phyloP scores from a whole-genome alignment of 257 asterid genomes.

The Capsicum baccatum region DNA sequence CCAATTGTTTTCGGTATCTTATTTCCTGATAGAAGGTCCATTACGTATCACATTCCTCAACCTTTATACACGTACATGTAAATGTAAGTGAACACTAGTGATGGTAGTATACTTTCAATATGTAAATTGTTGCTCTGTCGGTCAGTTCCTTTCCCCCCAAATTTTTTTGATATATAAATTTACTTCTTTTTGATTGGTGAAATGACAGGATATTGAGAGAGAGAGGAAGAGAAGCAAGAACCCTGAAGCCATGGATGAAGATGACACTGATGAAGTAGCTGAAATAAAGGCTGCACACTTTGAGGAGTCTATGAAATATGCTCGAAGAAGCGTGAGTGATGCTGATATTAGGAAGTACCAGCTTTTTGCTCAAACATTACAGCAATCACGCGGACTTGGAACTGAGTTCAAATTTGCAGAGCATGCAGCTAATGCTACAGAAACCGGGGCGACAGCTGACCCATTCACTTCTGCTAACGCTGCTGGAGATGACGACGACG shows the following conservation, averaged over 20 bases:
- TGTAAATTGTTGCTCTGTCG: not conserved
- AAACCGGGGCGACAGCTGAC: slow-evolving; percentile 44
- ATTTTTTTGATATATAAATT: not conserved
- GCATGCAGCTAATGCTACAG: slow-evolving; percentile 31
- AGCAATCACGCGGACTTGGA: slow-evolving; percentile 89
- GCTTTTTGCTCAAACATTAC: slow-evolving; percentile 80
- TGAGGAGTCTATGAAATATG: slow-evolving; percentile 88
- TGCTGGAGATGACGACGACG: slow-evolving; percentile 42
- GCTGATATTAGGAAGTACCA: slow-evolving; percentile 83
- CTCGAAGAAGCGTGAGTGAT: slow-evolving; percentile 81
- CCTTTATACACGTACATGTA: not conserved
- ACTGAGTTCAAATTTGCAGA: slow-evolving; percentile 70
- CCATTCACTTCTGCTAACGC: slow-evolving; percentile 57
- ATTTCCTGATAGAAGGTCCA: no score
- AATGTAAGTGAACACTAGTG: not conserved
- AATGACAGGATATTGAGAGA: slow-evolving; percentile 69
- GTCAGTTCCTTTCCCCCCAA: not conserved
- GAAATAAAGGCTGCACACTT: slow-evolving; percentile 80
- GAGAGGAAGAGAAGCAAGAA: slow-evolving; percentile 65
- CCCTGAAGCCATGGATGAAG: slow-evolving; percentile 90
- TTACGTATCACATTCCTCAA: no score
- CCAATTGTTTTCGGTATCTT: no score
- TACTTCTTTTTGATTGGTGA: not conserved
- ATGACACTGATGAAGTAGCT: slow-evolving; percentile 70
- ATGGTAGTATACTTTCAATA: not conserved